Conservation (phyloP, 192 early-diverging fungal species). For the Rhizophagus sp. region DNA sequence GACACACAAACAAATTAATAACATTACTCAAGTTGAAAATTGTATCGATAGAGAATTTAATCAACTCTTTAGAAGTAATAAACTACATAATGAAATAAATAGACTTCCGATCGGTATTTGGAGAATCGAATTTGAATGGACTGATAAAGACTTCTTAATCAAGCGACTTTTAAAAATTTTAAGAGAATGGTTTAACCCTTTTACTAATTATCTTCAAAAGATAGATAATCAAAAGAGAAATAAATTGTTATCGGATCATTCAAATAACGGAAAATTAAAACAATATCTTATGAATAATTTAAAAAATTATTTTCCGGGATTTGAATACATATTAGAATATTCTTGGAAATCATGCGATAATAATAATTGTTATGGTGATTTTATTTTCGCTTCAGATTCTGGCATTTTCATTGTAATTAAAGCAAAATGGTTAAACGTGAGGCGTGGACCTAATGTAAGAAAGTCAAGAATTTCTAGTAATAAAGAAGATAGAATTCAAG, state of each 20-base stretch:
- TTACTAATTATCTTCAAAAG: background rate
- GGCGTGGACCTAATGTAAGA: background rate
- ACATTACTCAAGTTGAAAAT: background rate
- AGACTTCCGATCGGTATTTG: background rate
- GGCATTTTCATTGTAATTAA: background rate
- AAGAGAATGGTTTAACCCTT: background rate
- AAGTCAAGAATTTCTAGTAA: background rate
- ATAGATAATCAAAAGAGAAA: background rate
- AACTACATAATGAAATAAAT: background rate
- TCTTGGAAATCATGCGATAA: background rate
- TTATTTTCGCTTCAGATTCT: constrained; percentile 11
- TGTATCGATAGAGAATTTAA: background rate
- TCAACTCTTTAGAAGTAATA: background rate
- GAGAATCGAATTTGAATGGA: background rate
- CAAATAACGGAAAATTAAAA: background rate
- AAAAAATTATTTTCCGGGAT: background rate
- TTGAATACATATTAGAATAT: background rate
- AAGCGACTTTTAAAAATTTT: background rate
- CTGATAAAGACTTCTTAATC: background rate
- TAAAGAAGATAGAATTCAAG: background rate
- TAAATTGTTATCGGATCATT: too few relatives aligned
- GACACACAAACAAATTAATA: background rate
- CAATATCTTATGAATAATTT: background rate
- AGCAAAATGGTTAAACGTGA: background rate
- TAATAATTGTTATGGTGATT: background rate